These are phyloP conservation scores for Pythium aristosporum DNA, from an alignment of 352 stramenopile genomes.

Conservation along the genomic window DNA sequence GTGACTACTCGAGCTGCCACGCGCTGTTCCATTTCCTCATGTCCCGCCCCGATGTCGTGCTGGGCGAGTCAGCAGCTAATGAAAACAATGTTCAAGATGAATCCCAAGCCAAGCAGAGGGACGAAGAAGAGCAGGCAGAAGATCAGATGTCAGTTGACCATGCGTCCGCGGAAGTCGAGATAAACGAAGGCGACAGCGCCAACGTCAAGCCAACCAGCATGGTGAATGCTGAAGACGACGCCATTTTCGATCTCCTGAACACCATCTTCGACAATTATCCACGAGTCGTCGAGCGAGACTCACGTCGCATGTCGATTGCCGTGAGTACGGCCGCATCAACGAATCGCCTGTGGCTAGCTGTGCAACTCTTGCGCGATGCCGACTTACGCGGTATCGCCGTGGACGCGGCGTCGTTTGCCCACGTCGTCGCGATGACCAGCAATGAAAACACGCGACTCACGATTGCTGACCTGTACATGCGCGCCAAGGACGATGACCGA, in stretches of 20 bases:
- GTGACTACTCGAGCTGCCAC: conserved; percentile 66
- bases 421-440: conserved; percentile 49
- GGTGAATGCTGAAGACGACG: not conserved
- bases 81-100: not conserved
- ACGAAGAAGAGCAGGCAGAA: not conserved
- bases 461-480: conserved; percentile 56
- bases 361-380: conserved; percentile 44
- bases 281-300: conserved; percentile 37
- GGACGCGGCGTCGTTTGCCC: conserved; percentile 63
- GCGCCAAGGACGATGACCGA: conserved; percentile 48
- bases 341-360: conserved; percentile 33
- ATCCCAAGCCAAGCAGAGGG: not conserved
- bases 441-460: conserved; percentile 45
- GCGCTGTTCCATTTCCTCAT: conserved; percentile 63
- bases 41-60: conserved; percentile 43
- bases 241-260: conserved; percentile 38
- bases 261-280: conserved; percentile 49
- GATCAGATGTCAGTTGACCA: too few relatives aligned
- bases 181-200: not conserved
- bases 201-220: not conserved
- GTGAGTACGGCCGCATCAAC: conserved; percentile 53
- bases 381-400: conserved; percentile 40
- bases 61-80: not conserved
- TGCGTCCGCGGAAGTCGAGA: too few relatives aligned
- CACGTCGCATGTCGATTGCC: conserved; percentile 56